These are phyloP conservation scores for Didymellaceae sp. DNA, from an alignment of 2,329 filamentous ascomycete species.

Conservation along the genomic window DNA sequence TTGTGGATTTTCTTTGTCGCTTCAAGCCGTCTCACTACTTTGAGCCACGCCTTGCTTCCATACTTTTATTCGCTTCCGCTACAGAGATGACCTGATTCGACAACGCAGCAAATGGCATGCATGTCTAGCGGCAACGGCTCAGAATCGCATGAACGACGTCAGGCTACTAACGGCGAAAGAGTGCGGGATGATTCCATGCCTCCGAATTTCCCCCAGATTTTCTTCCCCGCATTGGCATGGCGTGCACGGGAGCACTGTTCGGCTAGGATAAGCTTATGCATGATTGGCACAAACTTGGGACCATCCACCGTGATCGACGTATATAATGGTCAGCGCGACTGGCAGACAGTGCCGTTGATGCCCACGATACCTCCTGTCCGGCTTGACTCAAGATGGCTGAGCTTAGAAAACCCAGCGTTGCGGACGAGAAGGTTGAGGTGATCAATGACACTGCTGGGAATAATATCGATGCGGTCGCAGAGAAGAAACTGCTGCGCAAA, in stretches of 20 bases:
- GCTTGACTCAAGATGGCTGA: conserved; percentile 21
- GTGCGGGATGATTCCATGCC: conserved; percentile 9
- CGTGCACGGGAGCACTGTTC: conserved; percentile 7
- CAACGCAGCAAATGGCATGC: no score
- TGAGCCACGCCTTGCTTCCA: no score
- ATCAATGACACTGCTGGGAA: conserved; percentile 35
- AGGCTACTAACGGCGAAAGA: background rate
- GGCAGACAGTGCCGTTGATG: background rate
- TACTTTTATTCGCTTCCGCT: no score
- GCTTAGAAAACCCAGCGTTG: conserved; percentile 6
- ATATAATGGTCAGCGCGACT: background rate
- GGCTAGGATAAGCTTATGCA: conserved; percentile 1
- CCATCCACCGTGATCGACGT: background rate
- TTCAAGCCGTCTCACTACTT: background rate
- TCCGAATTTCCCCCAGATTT: conserved; percentile 1
- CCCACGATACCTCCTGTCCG: background rate
- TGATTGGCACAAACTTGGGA: background rate
- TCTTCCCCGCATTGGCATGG: conserved; percentile 13
- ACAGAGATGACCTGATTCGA: no score
- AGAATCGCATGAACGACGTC: background rate
- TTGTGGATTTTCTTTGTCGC: background rate
- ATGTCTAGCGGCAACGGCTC: background rate
- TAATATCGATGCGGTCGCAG: conserved; percentile 45
- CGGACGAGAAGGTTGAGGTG: conserved; percentile 32
- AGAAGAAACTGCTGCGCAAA: conserved; percentile 57